Evolutionary conservation across 345 rosid genomes (phyloP).

Genomic region (Salix viminalis): DNA sequence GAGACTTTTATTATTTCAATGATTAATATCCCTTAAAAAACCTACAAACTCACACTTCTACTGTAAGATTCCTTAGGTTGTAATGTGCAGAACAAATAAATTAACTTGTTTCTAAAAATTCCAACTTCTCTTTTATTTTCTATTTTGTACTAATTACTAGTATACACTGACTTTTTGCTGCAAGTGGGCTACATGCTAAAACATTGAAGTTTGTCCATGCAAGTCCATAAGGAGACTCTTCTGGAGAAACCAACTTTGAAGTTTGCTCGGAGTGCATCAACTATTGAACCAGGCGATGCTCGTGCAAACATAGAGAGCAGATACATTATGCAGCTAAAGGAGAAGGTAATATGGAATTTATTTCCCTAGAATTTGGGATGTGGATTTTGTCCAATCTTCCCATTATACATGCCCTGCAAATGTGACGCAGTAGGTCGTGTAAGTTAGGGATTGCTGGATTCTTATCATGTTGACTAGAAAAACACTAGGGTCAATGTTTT

Average conservation of each 20-base stretch:
- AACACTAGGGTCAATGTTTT: not conserved
- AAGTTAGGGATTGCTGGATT: not conserved
- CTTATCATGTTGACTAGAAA: not conserved
- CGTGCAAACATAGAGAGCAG: slow-evolving; percentile 52
- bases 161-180: not conserved
- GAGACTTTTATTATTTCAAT: too few relatives aligned
- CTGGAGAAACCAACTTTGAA: slow-evolving; percentile 78
- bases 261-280: slow-evolving; percentile 85
- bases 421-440: not conserved
- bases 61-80: too few relatives aligned
- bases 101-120: too few relatives aligned
- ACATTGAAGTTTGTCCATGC: slow-evolving; percentile 92
- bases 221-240: slow-evolving; percentile 82
- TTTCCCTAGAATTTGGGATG: not conserved
- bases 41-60: too few relatives aligned
- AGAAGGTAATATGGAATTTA: slow-evolving; percentile 45
- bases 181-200: slow-evolving; percentile 77
- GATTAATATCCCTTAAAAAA: too few relatives aligned
- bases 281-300: slow-evolving; percentile 82
- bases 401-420: not conserved
- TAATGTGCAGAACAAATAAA: too few relatives aligned
- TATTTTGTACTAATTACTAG: too few relatives aligned
- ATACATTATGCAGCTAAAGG: slow-evolving; percentile 78
- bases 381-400: not conserved
- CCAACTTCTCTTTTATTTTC: too few relatives aligned